These are phyloP conservation scores for Trypanosoma boissoni DNA, from an alignment of 208 protist genomes.

Conservation along the genomic window DNA sequence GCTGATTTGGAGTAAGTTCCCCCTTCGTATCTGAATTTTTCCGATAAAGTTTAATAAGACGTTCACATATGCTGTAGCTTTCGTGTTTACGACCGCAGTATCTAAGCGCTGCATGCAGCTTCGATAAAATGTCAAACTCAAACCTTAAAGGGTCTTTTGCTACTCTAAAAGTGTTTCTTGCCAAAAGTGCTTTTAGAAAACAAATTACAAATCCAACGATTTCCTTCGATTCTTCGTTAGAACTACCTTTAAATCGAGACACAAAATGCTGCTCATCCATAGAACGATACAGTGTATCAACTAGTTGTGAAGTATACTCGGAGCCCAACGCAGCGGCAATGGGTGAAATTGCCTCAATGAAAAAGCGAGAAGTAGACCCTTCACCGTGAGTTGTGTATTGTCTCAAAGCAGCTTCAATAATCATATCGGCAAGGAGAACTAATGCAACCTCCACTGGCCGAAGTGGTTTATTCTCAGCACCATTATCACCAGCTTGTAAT, in stretches of 20 bases:
- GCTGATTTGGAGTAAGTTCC: neutral
- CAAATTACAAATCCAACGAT: constrained; percentile 48
- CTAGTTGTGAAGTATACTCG: constrained; percentile 35
- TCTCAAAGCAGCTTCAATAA: constrained; percentile 48
- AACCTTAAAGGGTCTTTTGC: constrained; percentile 44
- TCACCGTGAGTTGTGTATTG: constrained; percentile 55
- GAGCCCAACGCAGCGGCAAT: constrained; percentile 34
- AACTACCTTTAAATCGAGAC: constrained; percentile 27
- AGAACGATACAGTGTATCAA: constrained; percentile 49
- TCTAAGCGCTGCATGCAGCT: constrained; percentile 64
- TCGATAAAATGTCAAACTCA: constrained; percentile 57
- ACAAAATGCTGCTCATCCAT: constrained; percentile 70
- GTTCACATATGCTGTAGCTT: constrained; percentile 59
- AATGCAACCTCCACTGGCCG: constrained; percentile 43
- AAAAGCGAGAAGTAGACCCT: constrained; percentile 64
- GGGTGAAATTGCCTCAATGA: constrained; percentile 43
- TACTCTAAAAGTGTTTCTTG: constrained; percentile 35
- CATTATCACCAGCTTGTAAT: constrained; percentile 4
- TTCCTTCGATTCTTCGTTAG: constrained; percentile 8
- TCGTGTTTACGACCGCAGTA: constrained; percentile 40
- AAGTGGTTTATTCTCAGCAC: constrained; percentile 1
- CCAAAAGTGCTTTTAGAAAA: constrained; percentile 70
- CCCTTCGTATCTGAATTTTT: constrained; percentile 31
- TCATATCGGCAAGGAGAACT: constrained; percentile 58
- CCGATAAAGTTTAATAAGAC: constrained; percentile 57